Conservation (phyloP, 2,329 filamentous ascomycete species). For the Fusarium kyushuense region DNA sequence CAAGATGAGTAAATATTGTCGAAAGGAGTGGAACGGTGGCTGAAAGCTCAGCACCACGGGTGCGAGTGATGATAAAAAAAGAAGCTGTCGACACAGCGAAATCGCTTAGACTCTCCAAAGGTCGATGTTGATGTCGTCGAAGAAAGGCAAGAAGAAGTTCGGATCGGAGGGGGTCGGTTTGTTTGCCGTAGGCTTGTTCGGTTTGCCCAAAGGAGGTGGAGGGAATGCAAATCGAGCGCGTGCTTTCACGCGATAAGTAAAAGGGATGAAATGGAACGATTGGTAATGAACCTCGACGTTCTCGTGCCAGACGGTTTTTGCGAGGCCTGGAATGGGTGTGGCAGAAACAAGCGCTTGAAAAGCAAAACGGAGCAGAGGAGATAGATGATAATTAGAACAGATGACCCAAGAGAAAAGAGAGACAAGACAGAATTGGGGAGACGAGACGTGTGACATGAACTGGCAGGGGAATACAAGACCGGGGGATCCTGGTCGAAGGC, state of each 20-base stretch:
- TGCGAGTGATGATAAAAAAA: slow-evolving; percentile 39
- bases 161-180: slow-evolving; percentile 7
- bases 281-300: slow-evolving; percentile 45
- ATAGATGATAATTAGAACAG: slow-evolving; percentile 25
- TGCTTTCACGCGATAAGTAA: slow-evolving; percentile 35
- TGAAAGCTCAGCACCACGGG: slow-evolving; percentile 47
- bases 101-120: slow-evolving; percentile 6
- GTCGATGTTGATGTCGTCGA: slow-evolving; percentile 19
- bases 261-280: slow-evolving; percentile 40
- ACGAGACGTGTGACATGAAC: slow-evolving; percentile 35
- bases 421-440: slow-evolving; percentile 34
- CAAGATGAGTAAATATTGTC: slow-evolving; percentile 32
- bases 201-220: slow-evolving; percentile 35
- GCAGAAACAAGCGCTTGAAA: slow-evolving; percentile 43
- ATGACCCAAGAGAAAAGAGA: slow-evolving; percentile 35
- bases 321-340: slow-evolving; percentile 49
- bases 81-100: slow-evolving; percentile 15
- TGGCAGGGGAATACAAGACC: slow-evolving; percentile 27
- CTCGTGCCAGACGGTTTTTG: slow-evolving; percentile 52
- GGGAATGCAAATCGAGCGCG: slow-evolving; percentile 33
- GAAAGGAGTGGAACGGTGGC: slow-evolving; percentile 42
- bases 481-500: slow-evolving; percentile 34
- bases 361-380: slow-evolving; percentile 18
- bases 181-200: slow-evolving; percentile 30
- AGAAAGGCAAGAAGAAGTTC: slow-evolving; percentile 19